These are phyloP conservation scores for Boletus pseudo-olivaceus DNA, from an alignment of 768 basidiomycete genomes.

Conservation along the genomic window DNA sequence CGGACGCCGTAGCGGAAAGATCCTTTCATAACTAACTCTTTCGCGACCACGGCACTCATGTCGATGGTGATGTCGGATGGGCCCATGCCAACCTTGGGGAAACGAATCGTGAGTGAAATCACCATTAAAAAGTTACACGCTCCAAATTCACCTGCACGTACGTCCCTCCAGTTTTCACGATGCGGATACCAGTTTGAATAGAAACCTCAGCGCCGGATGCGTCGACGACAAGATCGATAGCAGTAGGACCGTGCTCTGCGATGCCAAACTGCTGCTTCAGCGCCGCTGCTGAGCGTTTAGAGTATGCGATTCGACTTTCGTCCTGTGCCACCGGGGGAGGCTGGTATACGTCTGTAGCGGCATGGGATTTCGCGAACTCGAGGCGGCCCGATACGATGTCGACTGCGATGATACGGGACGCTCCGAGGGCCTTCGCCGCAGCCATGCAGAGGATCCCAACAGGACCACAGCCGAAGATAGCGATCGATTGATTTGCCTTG, in stretches of 20 bases:
- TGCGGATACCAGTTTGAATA: slow-evolving; percentile 78
- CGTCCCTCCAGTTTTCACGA: slow-evolving; percentile 74
- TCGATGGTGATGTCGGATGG: slow-evolving; percentile 72
- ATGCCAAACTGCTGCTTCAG: slow-evolving; percentile 67
- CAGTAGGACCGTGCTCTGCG: slow-evolving; percentile 62
- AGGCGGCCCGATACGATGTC: slow-evolving; percentile 76
- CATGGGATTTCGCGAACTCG: slow-evolving; percentile 82
- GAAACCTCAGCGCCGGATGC: slow-evolving; percentile 92
- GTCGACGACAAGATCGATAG: slow-evolving; percentile 86
- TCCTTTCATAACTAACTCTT: slow-evolving; percentile 81
- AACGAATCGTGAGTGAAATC: slow-evolving; percentile 1
- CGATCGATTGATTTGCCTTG: slow-evolving; percentile 70
- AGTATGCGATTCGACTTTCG: slow-evolving; percentile 69
- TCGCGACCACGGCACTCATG: slow-evolving; percentile 61
- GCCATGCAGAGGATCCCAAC: slow-evolving; percentile 90
- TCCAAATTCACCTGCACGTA: slow-evolving; percentile 53
- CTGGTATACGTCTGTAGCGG: slow-evolving; percentile 71
- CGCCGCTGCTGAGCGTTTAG: slow-evolving; percentile 61
- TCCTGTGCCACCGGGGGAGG: slow-evolving; percentile 58
- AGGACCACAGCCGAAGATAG: slow-evolving; percentile 87
- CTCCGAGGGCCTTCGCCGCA: slow-evolving; percentile 92
- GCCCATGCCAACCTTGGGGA: slow-evolving; percentile 79
- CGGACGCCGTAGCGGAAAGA: slow-evolving; percentile 89
- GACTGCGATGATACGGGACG: slow-evolving; percentile 77
- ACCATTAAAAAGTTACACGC: slow-evolving; percentile 2